Evolutionary conservation across 2,329 filamentous ascomycete species (phyloP).

Genomic region (Aspergillus fumigatiaffinis): DNA sequence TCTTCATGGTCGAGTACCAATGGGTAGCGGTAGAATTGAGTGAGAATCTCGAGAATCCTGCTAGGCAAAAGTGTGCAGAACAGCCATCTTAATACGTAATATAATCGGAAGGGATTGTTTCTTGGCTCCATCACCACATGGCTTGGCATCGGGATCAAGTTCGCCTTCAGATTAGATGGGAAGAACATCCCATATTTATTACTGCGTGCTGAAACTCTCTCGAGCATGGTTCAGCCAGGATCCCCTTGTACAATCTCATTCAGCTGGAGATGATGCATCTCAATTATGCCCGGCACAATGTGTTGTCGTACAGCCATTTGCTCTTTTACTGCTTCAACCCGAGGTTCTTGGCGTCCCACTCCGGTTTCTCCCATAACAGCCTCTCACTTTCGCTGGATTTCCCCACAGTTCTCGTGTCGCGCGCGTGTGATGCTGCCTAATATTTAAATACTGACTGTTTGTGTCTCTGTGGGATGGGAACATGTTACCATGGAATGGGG

Average conservation of each 20-base stretch:
- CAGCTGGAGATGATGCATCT: neutral
- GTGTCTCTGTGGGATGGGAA: too few species aligned
- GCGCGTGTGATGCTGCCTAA: too few species aligned
- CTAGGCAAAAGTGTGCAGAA: neutral
- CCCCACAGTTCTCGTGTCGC: neutral
- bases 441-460: too few species aligned
- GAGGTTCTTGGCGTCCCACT: neutral
- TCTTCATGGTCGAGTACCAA: neutral
- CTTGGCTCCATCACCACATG: neutral
- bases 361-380: neutral
- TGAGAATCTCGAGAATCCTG: neutral
- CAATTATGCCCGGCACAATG: neutral
- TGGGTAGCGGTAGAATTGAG: neutral
- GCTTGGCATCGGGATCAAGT: neutral
- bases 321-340: neutral
- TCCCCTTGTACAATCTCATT: neutral
- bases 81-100: neutral
- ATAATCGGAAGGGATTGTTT: neutral
- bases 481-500: too few species aligned
- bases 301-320: neutral
- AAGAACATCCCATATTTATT: neutral
- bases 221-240: neutral
- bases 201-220: neutral
- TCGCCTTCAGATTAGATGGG: neutral
- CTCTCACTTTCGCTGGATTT: neutral